Percentiles rank a stretch among this genome's conserved stretches.
Conservation (phyloP, 768 basidiomycete species). For the Boletus rubroflammeus region DNA sequence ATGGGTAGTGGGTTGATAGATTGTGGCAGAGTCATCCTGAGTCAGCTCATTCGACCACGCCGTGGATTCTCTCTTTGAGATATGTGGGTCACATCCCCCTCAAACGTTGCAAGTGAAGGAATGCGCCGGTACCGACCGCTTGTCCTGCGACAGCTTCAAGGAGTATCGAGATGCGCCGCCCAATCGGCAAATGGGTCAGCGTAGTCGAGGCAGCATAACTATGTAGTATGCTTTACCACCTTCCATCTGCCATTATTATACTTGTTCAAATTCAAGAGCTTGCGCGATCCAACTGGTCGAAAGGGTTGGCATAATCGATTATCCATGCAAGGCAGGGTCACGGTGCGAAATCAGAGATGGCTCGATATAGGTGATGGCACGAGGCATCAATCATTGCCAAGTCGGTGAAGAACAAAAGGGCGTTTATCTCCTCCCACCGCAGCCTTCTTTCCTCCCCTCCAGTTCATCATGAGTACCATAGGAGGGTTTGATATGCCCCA, state of each 20-base stretch:
- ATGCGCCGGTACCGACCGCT: neutral
- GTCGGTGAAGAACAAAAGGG: conserved; percentile 22
- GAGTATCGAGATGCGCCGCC: neutral
- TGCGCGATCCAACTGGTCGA: neutral
- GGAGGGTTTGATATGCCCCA: conserved; percentile 28
- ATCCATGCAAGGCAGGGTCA: neutral
- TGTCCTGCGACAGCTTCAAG: neutral
- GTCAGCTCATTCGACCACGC: conserved; percentile 6
- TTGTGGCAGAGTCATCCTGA: neutral
- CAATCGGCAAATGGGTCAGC: neutral
- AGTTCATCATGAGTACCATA: conserved; percentile 18
- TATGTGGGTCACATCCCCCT: conserved; percentile 49
- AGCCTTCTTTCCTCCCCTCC: conserved; percentile 11
- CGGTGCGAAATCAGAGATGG: conserved; percentile 27
- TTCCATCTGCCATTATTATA: too few relatives aligned
- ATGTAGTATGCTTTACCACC: too few relatives aligned
- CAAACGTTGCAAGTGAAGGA: conserved; percentile 6
- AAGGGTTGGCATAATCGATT: conserved; percentile 3
- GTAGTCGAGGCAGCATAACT: too few relatives aligned
- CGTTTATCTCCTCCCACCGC: neutral
- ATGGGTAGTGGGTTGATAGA: neutral
- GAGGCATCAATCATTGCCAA: conserved; percentile 21
- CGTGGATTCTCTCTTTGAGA: conserved; percentile 44
- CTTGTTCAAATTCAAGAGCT: neutral
- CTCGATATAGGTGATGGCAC: conserved; percentile 31